A percentile compares a stretch with the other conserved stretches of the same genome.
Conservation (phyloP, 1,284 basidiomycete species). For the Pseudozyma sp. region DNA sequence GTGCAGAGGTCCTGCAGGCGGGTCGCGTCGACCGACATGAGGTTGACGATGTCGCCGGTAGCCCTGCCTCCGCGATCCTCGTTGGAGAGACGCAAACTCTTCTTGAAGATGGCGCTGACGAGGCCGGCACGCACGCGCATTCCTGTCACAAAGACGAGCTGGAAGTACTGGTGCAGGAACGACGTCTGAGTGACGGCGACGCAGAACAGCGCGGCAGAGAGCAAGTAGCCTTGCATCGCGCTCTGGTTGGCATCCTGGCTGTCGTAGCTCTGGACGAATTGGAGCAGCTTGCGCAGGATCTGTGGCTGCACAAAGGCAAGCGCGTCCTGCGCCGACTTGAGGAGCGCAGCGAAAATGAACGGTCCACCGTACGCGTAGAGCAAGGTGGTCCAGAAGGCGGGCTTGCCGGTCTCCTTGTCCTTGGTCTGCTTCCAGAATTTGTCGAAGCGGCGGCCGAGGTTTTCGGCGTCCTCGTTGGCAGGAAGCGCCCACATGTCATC, state of each 20-base stretch:
- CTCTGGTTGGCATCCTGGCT: conserved; percentile 26
- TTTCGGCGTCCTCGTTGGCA: conserved; percentile 71
- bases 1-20: conserved; percentile 89
- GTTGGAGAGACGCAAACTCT: conserved; percentile 75
- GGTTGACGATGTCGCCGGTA: conserved; percentile 86
- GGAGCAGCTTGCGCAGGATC: conserved; percentile 81
- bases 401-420: conserved; percentile 78
- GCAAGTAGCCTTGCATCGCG: conserved; percentile 56
- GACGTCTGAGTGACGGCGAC: conserved; percentile 79
- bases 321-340: conserved; percentile 52
- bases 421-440: conserved; percentile 77
- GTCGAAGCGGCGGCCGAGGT: conserved; percentile 75
- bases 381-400: conserved; percentile 75
- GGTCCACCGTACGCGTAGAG: conserved; percentile 72
- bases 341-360: conserved; percentile 72
- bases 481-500: conserved; percentile 85
- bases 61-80: conserved; percentile 84
- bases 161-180: conserved; percentile 84
- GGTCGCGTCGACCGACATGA: conserved; percentile 90
- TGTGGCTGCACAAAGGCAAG: conserved; percentile 84
- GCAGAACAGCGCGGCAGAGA: conserved; percentile 73
- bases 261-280: conserved; percentile 73
- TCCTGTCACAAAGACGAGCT: conserved; percentile 69
- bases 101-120: conserved; percentile 85
- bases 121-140: conserved; percentile 86